These are phyloP conservation scores for Trametes meyenii DNA, from an alignment of 768 basidiomycete genomes.

Conservation along the genomic window DNA sequence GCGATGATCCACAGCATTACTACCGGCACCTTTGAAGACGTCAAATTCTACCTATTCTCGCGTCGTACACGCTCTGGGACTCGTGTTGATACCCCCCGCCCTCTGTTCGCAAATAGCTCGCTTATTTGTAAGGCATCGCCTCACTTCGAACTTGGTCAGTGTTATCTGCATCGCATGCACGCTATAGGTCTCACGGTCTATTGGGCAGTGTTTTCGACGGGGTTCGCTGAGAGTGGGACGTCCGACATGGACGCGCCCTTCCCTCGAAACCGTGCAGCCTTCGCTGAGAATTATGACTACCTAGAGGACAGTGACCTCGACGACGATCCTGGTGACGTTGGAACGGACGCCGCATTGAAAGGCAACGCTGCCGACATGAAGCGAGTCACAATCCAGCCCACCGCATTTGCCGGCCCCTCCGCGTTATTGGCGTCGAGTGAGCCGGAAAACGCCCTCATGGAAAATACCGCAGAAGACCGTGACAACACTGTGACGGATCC, in stretches of 20 bases:
- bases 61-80: not conserved
- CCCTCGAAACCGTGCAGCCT: not conserved
- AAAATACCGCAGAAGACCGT: too few species aligned
- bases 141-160: constrained; percentile 10
- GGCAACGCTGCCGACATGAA: too few species aligned
- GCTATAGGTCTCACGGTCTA: not conserved
- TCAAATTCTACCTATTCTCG: constrained; percentile 16
- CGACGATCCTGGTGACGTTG: constrained; percentile 5
- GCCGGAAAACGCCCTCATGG: too few species aligned
- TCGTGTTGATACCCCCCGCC: constrained; percentile 3
- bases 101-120: constrained; percentile 10
- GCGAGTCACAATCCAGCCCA: not conserved
- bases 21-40: constrained; percentile 13
- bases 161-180: not conserved
- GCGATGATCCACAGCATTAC: not conserved
- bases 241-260: not conserved
- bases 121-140: constrained; percentile 7
- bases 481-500: too few species aligned
- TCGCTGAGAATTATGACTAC: constrained; percentile 19
- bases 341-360: too few species aligned
- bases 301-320: constrained; percentile 26
- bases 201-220: not conserved
- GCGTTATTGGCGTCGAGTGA: too few species aligned
- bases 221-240: not conserved
- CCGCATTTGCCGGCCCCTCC: too few species aligned